These are phyloP conservation scores for Solidago caesia DNA, from an alignment of 129 eudicot genomes.

Conservation along the genomic window DNA sequence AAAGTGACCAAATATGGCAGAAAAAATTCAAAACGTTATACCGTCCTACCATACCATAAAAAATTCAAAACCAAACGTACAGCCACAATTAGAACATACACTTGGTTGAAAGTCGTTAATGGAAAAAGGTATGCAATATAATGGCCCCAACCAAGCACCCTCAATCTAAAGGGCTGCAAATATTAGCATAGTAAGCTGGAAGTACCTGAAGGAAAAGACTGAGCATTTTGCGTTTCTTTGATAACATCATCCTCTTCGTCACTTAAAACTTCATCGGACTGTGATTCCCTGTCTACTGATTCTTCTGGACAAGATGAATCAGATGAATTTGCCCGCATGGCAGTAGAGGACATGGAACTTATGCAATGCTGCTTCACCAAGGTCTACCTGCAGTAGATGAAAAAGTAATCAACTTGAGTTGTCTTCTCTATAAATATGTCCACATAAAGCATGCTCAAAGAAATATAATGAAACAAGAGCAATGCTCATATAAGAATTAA, in stretches of 20 bases:
- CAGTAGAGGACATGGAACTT: slow-evolving; percentile 38
- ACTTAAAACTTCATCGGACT: slow-evolving; percentile 60
- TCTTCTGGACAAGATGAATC: slow-evolving; percentile 67
- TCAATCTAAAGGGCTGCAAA: neutral
- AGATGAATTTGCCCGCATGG: slow-evolving; percentile 45
- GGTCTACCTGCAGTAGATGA: slow-evolving; percentile 32
- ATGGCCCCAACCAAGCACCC: neutral
- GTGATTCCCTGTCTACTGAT: slow-evolving; percentile 65
- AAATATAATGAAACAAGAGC: neutral
- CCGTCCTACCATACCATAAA: neutral
- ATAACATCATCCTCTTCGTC: slow-evolving; percentile 67
- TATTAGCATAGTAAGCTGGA: slow-evolving; percentile 5
- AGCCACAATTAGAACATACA: neutral
- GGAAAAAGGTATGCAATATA: neutral
- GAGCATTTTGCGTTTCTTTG: slow-evolving; percentile 47
- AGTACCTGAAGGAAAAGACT: slow-evolving; percentile 45
- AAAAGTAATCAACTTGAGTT: neutral
- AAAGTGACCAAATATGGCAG: neutral
- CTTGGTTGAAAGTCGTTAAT: too few species aligned
- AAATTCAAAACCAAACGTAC: neutral
- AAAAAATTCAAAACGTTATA: neutral
- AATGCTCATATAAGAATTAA: neutral
- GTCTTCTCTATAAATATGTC: neutral
- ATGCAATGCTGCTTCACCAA: slow-evolving; percentile 42
- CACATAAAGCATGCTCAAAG: neutral